Base-by-base conservation (phyloP, 2,329 filamentous ascomycete species). In the Teratosphaeria destructans region DNA sequence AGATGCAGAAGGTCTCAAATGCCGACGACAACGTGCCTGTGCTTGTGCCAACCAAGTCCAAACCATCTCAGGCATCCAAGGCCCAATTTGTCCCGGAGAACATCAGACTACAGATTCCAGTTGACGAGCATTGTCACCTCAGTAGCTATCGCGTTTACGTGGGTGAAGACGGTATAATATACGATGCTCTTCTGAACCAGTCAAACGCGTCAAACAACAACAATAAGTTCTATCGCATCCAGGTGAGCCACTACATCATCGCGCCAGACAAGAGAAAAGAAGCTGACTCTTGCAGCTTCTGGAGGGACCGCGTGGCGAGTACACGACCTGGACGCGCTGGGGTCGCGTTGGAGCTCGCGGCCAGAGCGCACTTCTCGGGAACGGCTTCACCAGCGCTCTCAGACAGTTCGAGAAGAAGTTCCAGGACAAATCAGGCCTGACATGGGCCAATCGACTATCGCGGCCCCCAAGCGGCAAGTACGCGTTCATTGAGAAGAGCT, bases 171-270 rank as follows among this genome's bases (percentile, higher is more conserved):
- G 83, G 84, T 23, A 74, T 87, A 59, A 89, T 93, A 55, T 93
- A 83, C 71, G 90, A 95, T 69, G 89, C 88, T 0, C 85, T 87
- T 0, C 77, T 95, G 54, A 94, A 92, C 65, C 87, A 92, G 70
- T 88, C 89, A 11, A 88, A 90, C 65, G 77, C 88, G 0, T 75
- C 77, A 0, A 74, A 80, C 54, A 94, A 93, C 69, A 88, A 88
- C 73, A 93, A 94, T 73, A 94, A 94, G 65, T 93, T 92, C 71
- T 93, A 92, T 68, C 82, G 84, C 32, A 72, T 91, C 32, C 88
- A 93, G 77, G 77, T 89, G 62, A n/a, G 27, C 47, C 60, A 14
- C 16, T 5, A 43, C 3, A 16, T 5, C 16, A 14, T 43, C 37
- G 37, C 37, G 4, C 16, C 5, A 5, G 37, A 43, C 16, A 14